Percentiles rank a stretch among this genome's conserved stretches.
These are phyloP conservation scores for Exophiala spinifera DNA, from an alignment of 2,329 filamentous ascomycete genomes.

Conservation along the genomic window DNA sequence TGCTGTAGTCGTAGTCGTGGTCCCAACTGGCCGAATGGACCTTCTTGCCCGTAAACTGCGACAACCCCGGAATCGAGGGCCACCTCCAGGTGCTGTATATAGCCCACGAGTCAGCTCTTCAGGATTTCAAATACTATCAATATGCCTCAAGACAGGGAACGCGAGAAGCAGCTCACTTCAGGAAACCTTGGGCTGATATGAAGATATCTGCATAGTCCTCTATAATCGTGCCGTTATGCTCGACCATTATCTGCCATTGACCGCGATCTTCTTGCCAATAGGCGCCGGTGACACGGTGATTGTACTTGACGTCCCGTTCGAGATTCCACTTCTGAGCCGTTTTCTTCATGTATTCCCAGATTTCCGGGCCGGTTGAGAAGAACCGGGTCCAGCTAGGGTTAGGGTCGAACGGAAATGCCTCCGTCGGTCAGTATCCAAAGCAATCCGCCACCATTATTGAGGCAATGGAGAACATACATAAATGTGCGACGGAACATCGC, in stretches of 20 bases:
- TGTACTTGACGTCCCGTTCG: conserved; percentile 38
- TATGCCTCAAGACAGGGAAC: too few relatives aligned
- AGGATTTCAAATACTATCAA: too few relatives aligned
- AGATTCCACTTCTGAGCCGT: conserved; percentile 41
- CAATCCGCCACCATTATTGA: conserved; percentile 48
- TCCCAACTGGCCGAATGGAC: conserved; percentile 33
- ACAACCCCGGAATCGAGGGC: conserved; percentile 32
- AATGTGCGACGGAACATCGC: conserved; percentile 67
- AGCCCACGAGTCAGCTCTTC: background rate
- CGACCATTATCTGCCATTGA: conserved; percentile 39
- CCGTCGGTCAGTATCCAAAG: background rate
- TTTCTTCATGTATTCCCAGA: conserved; percentile 42
- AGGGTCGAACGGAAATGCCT: conserved; percentile 37
- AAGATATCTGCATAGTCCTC: conserved; percentile 37
- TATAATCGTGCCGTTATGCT: conserved; percentile 28
- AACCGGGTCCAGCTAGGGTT: conserved; percentile 44
- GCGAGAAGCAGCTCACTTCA: conserved; percentile 22
- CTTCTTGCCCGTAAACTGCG: conserved; percentile 31
- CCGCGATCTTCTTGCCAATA: conserved; percentile 38
- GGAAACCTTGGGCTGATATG: conserved; percentile 34
- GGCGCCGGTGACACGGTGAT: conserved; percentile 38
- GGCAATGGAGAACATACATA: conserved; percentile 45
- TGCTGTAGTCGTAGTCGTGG: conserved; percentile 27
- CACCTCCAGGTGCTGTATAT: conserved; percentile 29
- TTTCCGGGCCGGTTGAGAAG: conserved; percentile 42